Base-by-base conservation (phyloP, 1,284 basidiomycete genomes). In the Ustilago cynodontis region DNA sequence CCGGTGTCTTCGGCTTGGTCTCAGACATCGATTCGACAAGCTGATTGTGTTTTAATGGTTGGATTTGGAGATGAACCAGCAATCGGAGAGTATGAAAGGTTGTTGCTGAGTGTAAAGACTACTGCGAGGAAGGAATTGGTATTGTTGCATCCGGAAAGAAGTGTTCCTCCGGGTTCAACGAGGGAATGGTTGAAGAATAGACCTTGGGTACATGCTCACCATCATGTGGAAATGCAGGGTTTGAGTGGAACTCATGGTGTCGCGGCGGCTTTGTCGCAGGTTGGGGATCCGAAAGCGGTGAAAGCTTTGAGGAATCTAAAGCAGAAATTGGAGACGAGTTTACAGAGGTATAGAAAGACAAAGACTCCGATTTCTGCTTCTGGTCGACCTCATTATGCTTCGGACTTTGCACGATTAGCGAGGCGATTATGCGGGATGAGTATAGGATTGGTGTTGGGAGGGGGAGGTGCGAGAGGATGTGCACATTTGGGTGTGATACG, bases 111-210 rank as follows among this genome's bases (percentile, higher is more conserved):
- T 7, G 92, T 94, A 90, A 99, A 99, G 88, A 98, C 95, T 1
- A 99, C 95, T 0, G 96, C 97, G 18, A 88, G 97, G 71, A 99
- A 99, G 86, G 96, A 99, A 86, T 90, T 99, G 31, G 92, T 99
- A 4, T 88, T 99, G 10, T 88, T 99, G 11, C 96, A 99, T 84
- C 92, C 95, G 3, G 94, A 98, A 82, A 91, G 95, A 37, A 92
- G 91, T 33, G 94, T 99, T 3, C 88, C 90, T 3, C 92, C 95
- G 3, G 96, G 97, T 2, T 95, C 94, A 11, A 99, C 97, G 29
- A 90, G 96, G 59, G 93, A 93, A 85, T 99, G 96, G 96, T 89
- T 99, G 52, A 95, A 95, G 89, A 94, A 94, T 61, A 93, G 96
- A 54, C 93, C 95, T 18, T 99, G 96, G 95, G 89, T 98, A 5